Evolutionary conservation across 441 rosid species (phyloP).

Genomic region (Capsella rubella): DNA sequence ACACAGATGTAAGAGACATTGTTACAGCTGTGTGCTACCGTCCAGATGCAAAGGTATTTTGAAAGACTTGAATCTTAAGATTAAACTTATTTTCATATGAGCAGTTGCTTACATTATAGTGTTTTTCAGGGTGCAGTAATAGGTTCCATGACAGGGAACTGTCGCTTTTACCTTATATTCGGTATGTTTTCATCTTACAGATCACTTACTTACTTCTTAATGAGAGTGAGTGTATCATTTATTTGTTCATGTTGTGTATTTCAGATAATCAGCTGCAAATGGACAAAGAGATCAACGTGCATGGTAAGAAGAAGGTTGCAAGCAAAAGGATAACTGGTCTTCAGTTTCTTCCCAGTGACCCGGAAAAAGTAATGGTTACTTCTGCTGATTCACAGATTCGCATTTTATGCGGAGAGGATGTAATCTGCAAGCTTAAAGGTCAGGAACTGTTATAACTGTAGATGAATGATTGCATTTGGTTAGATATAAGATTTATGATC

Average conservation of each 20-base stretch:
- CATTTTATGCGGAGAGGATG: slow-evolving; percentile 51
- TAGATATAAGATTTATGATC: neutral
- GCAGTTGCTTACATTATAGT: neutral
- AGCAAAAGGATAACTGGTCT: slow-evolving; percentile 65
- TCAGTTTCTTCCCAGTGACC: slow-evolving; percentile 61
- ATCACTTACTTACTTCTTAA: too few relatives aligned
- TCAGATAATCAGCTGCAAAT: slow-evolving; percentile 57
- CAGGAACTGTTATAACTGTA: neutral
- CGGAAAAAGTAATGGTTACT: slow-evolving; percentile 63
- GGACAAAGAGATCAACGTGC: slow-evolving; percentile 50
- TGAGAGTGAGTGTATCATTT: neutral
- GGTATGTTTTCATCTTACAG: slow-evolving; percentile 48
- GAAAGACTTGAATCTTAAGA: neutral
- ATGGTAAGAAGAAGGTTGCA: slow-evolving; percentile 60
- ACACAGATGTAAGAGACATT: slow-evolving; percentile 60
- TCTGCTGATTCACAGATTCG: slow-evolving; percentile 69
- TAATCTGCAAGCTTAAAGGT: slow-evolving; percentile 53
- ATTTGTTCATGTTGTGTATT: neutral
- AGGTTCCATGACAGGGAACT: slow-evolving; percentile 64
- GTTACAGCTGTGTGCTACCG: slow-evolving; percentile 70
- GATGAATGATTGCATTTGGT: neutral
- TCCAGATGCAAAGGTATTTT: slow-evolving; percentile 54
- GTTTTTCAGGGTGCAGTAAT: slow-evolving; percentile 51
- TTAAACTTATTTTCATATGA: neutral
- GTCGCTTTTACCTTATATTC: slow-evolving; percentile 53